Evolutionary conservation across 2,329 filamentous ascomycete species (phyloP), one percentile per base, ranked within the genome.

Genomic region (Colletotrichum cereale): DNA sequence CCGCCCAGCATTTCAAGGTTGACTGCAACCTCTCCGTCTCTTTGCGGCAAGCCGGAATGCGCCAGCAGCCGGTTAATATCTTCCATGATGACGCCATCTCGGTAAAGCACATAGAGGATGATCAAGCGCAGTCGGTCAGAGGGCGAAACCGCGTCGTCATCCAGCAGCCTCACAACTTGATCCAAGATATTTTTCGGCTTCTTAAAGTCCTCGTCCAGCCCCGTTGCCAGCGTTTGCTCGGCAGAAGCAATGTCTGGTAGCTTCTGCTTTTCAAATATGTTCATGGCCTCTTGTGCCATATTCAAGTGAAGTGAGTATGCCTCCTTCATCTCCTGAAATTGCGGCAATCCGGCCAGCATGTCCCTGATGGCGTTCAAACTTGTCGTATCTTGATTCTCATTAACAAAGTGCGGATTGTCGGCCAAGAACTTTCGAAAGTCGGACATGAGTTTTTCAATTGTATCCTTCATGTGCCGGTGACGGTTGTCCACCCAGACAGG

Each of bases 201-300:
- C 77, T 92, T 92, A 78, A 92, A 93, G 78, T 98, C 95, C 82
- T 98, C 96, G 76, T 98, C 96, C 6, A 98, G 84, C 0, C 96
- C 96, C 0, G 96, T 98, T 12, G 95, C 93, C 74, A 99, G 86
- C 36, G 91, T 94, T 86, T 98, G 96, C 82, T 99, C 96, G 7
- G 95, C 88, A 0, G 93, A 92, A 16, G 95, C 95, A 69, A 98
- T 86, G 78, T 99, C 96, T 8, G 93, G 88, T 8, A 99, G 86
- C 78, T 97, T 97, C 79, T 92, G 89, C 63, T 90, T 85, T 79
- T 97, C 91, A 77, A 99, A 99, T 47, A 93, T 89, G 76, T 94
- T 94, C 95, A 98, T 98, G 80, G 95, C 97, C 79, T 97, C 95
- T 79, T 98, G 93, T 2, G 96, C 96, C 96, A 99, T 98, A 75